Conservation (phyloP, 1,139 yeast species). For the Lodderomyces margitis region DNA sequence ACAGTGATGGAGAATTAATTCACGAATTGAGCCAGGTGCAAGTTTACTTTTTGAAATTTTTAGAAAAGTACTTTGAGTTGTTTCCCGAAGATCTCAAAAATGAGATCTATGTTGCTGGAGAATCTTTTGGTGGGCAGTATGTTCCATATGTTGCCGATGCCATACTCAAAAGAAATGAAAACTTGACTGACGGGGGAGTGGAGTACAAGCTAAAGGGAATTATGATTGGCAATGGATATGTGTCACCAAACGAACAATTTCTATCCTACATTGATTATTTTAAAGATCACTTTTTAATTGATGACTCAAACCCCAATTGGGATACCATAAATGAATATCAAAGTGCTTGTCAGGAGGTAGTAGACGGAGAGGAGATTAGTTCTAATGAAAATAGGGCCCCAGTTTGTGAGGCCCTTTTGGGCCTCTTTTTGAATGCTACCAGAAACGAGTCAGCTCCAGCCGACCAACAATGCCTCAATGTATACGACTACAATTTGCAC, state of each 20-base stretch:
- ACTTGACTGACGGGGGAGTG: constrained; percentile 19
- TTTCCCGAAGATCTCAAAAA: constrained; percentile 73
- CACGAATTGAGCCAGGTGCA: constrained; percentile 59
- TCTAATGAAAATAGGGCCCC: constrained; percentile 23
- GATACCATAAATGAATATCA: constrained; percentile 47
- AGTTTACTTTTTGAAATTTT: constrained; percentile 59
- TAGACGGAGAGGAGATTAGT: constrained; percentile 21
- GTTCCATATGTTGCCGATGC: constrained; percentile 82
- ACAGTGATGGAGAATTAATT: constrained; percentile 55
- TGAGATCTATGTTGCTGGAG: constrained; percentile 83
- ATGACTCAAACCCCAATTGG: constrained; percentile 35
- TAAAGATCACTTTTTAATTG: constrained; percentile 55
- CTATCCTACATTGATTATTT: constrained; percentile 77
- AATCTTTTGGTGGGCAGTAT: constrained; percentile 95
- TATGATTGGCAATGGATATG: constrained; percentile 94
- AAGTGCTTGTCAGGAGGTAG: constrained; percentile 52
- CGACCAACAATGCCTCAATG: constrained; percentile 62
- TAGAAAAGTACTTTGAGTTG: constrained; percentile 61
- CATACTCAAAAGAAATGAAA: constrained; percentile 49
- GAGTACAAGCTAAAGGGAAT: constrained; percentile 57
- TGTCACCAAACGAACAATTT: constrained; percentile 82
- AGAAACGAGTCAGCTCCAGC: constrained; percentile 23
- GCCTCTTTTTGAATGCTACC: constrained; percentile 39
- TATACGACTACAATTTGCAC: constrained; percentile 71
- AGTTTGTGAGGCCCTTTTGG: constrained; percentile 51